A percentile compares a stretch with the other conserved stretches of the same genome.
Evolutionary conservation across 225 moss, liverwort and hornwort genomes (phyloP).

Genomic region (Rhytidiadelphus loreus): DNA sequence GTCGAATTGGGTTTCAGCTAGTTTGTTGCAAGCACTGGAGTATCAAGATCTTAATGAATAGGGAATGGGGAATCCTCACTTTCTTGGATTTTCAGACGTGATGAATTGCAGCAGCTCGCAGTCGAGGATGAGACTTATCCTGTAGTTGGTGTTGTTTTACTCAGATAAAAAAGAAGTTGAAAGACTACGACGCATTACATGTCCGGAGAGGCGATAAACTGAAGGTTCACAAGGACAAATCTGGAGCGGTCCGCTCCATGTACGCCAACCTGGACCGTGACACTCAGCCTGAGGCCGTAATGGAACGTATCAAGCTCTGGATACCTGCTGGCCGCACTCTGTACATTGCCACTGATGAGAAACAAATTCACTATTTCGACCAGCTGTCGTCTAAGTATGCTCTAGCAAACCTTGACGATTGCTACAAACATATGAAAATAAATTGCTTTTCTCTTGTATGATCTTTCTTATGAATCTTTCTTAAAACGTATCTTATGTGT

Average conservation of each 20-base stretch:
- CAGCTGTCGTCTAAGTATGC: conserved; percentile 17
- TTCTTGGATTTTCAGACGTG: neutral
- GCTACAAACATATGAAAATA: neutral
- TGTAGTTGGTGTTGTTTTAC: neutral
- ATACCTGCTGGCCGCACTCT: conserved; percentile 39
- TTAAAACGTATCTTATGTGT: neutral
- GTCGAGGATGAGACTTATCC: neutral
- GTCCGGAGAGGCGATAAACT: conserved; percentile 51
- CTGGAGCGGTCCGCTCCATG: conserved; percentile 18
- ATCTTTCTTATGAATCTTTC: neutral
- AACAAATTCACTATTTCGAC: conserved; percentile 22
- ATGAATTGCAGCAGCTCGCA: neutral
- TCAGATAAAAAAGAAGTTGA: conserved; percentile 26
- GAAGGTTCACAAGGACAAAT: conserved; percentile 10
- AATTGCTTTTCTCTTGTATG: neutral
- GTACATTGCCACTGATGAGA: conserved; percentile 44
- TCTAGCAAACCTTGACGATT: neutral
- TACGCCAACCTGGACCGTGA: conserved; percentile 35
- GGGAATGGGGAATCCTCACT: neutral
- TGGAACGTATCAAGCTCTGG: conserved; percentile 38
- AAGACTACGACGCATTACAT: conserved; percentile 51
- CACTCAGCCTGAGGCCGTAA: conserved; percentile 32
- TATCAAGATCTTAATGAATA: neutral
- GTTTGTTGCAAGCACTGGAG: neutral
- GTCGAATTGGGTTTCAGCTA: neutral